These are phyloP conservation scores for Tympanopsis confertula DNA, from an alignment of 2,329 filamentous ascomycete genomes.

Conservation along the genomic window DNA sequence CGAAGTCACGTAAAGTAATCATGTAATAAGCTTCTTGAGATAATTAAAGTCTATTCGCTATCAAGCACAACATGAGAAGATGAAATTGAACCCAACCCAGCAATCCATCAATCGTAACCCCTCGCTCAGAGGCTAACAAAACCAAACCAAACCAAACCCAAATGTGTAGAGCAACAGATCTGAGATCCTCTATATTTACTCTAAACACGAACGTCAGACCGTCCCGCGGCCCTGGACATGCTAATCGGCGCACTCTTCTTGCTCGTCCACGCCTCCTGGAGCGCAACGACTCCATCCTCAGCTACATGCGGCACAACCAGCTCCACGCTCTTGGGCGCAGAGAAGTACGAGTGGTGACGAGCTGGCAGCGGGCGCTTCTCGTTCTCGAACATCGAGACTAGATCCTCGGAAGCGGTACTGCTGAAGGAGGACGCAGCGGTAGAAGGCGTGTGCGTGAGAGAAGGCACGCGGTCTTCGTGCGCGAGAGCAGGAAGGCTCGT, in stretches of 20 bases:
- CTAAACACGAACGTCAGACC: too few species aligned
- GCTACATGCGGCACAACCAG: neutral
- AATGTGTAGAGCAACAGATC: too few species aligned
- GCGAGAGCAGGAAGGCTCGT: neutral
- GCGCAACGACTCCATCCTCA: too few species aligned
- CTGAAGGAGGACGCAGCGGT: conserved; percentile 2
- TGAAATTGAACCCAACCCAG: too few species aligned
- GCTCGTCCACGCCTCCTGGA: neutral
- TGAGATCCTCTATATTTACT: too few species aligned
- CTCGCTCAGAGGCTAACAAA: neutral
- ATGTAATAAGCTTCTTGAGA: too few species aligned
- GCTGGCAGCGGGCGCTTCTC: neutral
- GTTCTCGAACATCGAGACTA: neutral
- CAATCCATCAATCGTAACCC: neutral
- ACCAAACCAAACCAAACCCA: neutral
- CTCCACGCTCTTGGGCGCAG: neutral
- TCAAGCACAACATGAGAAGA: too few species aligned
- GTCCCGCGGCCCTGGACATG: too few species aligned
- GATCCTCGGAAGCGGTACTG: neutral
- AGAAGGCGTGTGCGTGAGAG: conserved; percentile 6
- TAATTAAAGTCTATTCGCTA: too few species aligned
- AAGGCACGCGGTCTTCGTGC: conserved; percentile 3
- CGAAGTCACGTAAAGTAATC: too few species aligned
- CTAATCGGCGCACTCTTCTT: too few species aligned
- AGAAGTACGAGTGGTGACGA: neutral